phyloP scores from a whole-genome alignment of 2,329 filamentous ascomycete genomes.

The Xylaria multiplex region DNA sequence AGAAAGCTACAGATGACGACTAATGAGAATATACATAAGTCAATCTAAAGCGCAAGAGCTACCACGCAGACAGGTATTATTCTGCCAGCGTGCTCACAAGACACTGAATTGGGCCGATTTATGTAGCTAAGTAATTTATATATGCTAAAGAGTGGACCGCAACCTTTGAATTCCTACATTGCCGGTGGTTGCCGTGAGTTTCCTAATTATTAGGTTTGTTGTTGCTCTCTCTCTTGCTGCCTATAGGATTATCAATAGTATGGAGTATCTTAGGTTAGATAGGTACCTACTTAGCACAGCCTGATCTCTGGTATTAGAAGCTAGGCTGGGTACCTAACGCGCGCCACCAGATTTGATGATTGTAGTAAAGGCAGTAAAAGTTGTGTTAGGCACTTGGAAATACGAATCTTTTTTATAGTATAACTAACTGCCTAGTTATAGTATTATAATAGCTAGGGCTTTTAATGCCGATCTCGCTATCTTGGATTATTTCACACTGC shows the following conservation, averaged over 20 bases:
- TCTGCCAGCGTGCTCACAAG: constrained; percentile 6
- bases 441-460: background rate
- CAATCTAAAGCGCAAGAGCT: constrained; percentile 11
- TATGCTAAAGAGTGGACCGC: background rate
- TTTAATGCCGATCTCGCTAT: constrained; percentile 6
- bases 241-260: background rate
- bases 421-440: too few relatives aligned
- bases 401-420: too few relatives aligned
- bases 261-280: background rate
- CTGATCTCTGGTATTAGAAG: background rate
- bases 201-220: background rate
- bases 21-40: constrained; percentile 24
- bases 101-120: background rate
- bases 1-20: constrained; percentile 22
- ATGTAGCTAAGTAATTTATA: background rate
- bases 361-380: background rate
- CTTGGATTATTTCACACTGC: background rate
- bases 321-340: background rate
- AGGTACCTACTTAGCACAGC: too few relatives aligned
- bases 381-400: too few relatives aligned
- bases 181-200: background rate
- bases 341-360: background rate
- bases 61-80: constrained; percentile 9
- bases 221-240: too few relatives aligned
- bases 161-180: background rate